Evolutionary conservation across 352 stramenopile genomes (phyloP), one percentile per base, ranked within the genome.

Genomic region (Phytophthora hibernalis): DNA sequence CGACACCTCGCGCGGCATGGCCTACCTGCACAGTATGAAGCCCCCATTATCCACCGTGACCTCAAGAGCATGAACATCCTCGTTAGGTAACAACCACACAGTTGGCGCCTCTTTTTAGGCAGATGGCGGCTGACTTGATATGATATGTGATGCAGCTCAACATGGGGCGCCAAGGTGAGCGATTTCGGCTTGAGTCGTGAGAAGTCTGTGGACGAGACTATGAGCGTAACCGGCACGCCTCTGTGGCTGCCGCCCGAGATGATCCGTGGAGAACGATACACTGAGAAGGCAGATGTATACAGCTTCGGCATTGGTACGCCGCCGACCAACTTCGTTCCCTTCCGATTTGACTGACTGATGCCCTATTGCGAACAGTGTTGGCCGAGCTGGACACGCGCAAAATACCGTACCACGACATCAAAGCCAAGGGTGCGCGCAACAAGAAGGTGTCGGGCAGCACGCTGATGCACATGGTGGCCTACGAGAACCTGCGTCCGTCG

Each of bases 11-110:
- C 89, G 93, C 54, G 97, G 96, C 54, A 99, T 99, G 81, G 88
- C 96, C 62, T 99, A 99, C 76, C 79, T 99, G 53, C 98, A 99
- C 85, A 96, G 87, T 45, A 98, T 98, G 82, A 95, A 99, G 68
- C 97, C 97, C 20, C 95, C 10, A 98, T 99, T 74, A 99, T 99
- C 70, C 98, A 99, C 83, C 94, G 97, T 20, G 97, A 99, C 80
- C 83, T 99, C 55, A 99, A 99, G 76, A 93, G 80, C 57, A 95
- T 96, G 84, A 95, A 97, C 73, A 95, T 95, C 37, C 83, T 96
- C 61, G 87, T 95, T 67, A 93, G 76, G 80, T 87, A 79, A 65
- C 28, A 21, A 43, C 21, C 21, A 45, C 53, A 65, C 54, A 52
- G 38, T 61, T 71, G 43, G 13, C 51, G 31, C 24, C 31, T 60